These are phyloP conservation scores for Eucalyptus virginea DNA, from an alignment of 345 rosid genomes.

Conservation along the genomic window DNA sequence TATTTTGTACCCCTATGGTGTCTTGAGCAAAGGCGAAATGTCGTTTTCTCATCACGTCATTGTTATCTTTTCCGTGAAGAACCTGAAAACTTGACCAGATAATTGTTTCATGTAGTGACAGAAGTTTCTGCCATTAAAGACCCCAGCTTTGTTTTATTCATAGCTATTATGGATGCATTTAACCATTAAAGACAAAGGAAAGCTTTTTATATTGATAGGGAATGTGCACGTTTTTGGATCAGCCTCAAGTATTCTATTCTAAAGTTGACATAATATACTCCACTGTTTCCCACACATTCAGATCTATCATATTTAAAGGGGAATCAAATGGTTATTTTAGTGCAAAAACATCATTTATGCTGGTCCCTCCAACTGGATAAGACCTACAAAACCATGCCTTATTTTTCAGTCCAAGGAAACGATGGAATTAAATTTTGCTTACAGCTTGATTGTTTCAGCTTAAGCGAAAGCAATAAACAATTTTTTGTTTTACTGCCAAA, in stretches of 20 bases:
- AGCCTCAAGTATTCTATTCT: background rate
- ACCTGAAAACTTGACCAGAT: background rate
- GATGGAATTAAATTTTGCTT: background rate
- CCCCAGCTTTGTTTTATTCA: background rate
- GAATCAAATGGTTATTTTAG: background rate
- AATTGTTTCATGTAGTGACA: background rate
- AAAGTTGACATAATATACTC: background rate
- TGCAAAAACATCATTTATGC: background rate
- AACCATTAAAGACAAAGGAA: background rate
- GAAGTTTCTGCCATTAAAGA: background rate
- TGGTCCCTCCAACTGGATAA: background rate
- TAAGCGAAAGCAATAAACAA: background rate
- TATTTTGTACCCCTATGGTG: background rate
- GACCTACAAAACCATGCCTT: background rate
- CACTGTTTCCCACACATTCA: background rate
- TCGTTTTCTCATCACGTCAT: background rate
- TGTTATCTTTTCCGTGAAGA: background rate
- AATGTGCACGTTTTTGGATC: background rate
- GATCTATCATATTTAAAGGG: background rate
- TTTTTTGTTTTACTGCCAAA: background rate
- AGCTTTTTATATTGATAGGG: background rate
- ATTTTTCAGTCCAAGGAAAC: background rate
- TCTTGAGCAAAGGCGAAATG: background rate
- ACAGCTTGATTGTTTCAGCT: background rate
- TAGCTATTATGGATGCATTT: background rate